Evolutionary conservation across 2,329 filamentous ascomycete genomes (phyloP), one percentile per base, ranked within the genome.

Genomic region (Pseudogymnoascus sp.): DNA sequence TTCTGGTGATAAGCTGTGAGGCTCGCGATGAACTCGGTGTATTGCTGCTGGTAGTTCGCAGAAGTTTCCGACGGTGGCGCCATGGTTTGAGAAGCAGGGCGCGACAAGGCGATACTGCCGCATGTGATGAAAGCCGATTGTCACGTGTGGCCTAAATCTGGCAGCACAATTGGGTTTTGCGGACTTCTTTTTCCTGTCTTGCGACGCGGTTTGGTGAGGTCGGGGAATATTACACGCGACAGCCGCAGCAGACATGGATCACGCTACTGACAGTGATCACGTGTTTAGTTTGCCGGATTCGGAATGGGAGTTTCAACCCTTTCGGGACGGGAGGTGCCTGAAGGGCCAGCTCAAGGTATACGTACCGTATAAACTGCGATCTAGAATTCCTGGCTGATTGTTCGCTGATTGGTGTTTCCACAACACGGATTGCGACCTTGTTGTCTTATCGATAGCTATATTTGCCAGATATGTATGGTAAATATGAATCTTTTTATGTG

Each of bases 21-120:
- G 68, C 86, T 84, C 66, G 81, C 77, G 69, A 95, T 88, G 72
- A 95, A 95, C 41, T 88, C 84, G 60, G 86, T 82, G 73, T 90
- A 90, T 74, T 94, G 89, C 57, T 81, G 45, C 45, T 52, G 45
- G 45, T 52, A 52, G 18, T 52, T 30, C 8, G n/a, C 45, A 18
- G 45, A 18, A 1, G 45, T 30, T 30, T 52, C 45, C 9, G 45
- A 18, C 4, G 45, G 45, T 18, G 45, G 45, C 45, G 45, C 45
- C 45, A 52, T 52, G 26, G 45, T 52, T 8, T 30, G n/a, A 52
- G 9, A 10, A 18, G 13, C 26, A 15, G 23, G 23, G 26, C 45
- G 45, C 26, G 15, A 52, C 1, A 52, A 52, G 45, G 45, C 45
- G 45, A 52, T 52, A 52, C 45, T 52, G 45, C 45, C 45, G 45